Evolutionary conservation across 2,329 filamentous ascomycete species (phyloP), one percentile per base, ranked within the genome.

Genomic region (Fusarium begoniae): DNA sequence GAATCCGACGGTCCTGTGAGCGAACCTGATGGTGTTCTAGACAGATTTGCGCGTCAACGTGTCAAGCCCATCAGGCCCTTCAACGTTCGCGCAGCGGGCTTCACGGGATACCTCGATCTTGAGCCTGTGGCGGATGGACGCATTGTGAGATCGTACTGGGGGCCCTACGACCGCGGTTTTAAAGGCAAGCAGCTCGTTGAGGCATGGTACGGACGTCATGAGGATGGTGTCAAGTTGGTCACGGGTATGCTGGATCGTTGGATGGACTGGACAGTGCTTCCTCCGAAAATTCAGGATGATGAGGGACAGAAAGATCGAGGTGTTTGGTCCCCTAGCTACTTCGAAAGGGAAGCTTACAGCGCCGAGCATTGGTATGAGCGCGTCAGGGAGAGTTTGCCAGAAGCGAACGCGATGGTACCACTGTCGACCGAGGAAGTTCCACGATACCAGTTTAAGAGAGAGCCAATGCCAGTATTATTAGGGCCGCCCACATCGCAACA

Each of bases 181-280:
- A 81, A 82, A 43, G 80, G 81, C 24, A 78, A 80, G 12, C 74
- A 79, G 5, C 79, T 83, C 12, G 69, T 85, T 15, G 80, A 82
- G 32, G 78, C 82, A 38, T 83, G 85, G 81, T 87, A 85, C 71
- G 85, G 85, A 3, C 82, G 84, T 0, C 80, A 82, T 30, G 76
- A 78, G 35, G 75, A 80, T 13, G 77, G 80, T 13, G 76, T 86
- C 63, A 79, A 76, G 43, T 78, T 81, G 51, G 79, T 81, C 32
- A 81, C 82, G 76, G 79, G 78, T 35, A 77, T 86, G 75, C 75
- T 85, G 37, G 80, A 82, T 53, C 83, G 82, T n/a, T 87, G 84
- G 84, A 77, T 79, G 32, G 74, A 79, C 50, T 84, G 81, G 76
- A 81, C 82, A 8, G 81, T 85, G 14, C 74, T 87, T 51, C 85